Base-by-base conservation (phyloP, 2,329 filamentous ascomycete species). In the Aspergillus viridinutans region DNA sequence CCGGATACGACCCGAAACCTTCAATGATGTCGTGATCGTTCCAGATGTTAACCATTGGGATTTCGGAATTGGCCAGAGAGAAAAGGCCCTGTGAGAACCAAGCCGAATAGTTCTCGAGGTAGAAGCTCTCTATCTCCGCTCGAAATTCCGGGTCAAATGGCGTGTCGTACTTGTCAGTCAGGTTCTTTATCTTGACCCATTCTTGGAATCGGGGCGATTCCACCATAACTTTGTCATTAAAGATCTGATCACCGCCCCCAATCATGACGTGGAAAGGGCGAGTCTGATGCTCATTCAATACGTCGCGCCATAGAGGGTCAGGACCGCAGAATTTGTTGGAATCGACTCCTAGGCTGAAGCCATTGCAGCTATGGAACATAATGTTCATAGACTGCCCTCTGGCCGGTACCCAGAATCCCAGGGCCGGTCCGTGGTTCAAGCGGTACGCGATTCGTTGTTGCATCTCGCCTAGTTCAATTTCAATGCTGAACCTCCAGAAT, bases 61-160 rank as follows among this genome's bases (percentile, higher is more conserved):
- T 97, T 71, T 97, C 93, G 1, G 90, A 89, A 65, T 88, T 92
- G 4, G 93, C 94, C 69, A 99, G 84, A n/a, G 89, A 86, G 68
- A 97, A 99, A 4, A 97, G 78, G 0, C 95, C 94, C 67, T 96
- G 92, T 0, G 92, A 97, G 74, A 97, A 99, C 92, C 94, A 99
- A 82, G 87, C 89, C 58, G 86, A 85, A 68, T 99, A 99, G 21
- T 90, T 85, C 58, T 96, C 84, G 0, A 99, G 81, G 68, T 96
- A 99, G 67, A 95, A 97, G 0, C 76, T 76, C 69, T 99, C 94
- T 4, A 99, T 78, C 74, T 99, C 92, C 49, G 90, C 84, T 69
- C 95, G 91, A 84, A 99, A 88, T 57, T 90, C 89, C 0, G 83
- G 74, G 0, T 87, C 90, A 67, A 97, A 94, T 0, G 89, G 85